Conservation (phyloP, 768 basidiomycete genomes). For the Hericium alpestre region DNA sequence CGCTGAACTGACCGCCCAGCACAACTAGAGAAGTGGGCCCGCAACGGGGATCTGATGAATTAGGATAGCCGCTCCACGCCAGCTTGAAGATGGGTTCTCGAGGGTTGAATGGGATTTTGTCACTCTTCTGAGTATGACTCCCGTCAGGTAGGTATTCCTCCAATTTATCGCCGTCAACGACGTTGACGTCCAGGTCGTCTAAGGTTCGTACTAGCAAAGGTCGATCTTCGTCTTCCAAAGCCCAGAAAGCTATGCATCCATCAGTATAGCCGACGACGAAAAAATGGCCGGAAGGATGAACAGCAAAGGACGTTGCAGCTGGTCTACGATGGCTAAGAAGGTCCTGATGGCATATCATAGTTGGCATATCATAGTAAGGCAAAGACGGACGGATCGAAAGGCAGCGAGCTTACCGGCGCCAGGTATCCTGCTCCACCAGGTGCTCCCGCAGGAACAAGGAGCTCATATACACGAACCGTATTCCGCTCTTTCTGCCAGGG, state of each 20-base stretch:
- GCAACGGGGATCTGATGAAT: constrained; percentile 51
- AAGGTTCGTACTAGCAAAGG: constrained; percentile 70
- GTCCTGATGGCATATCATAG: constrained; percentile 27
- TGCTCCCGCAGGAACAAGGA: constrained; percentile 67
- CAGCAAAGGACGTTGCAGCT: constrained; percentile 56
- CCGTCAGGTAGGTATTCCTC: constrained; percentile 26
- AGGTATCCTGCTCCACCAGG: constrained; percentile 65
- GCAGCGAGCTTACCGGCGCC: constrained; percentile 31
- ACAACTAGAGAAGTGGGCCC: constrained; percentile 67
- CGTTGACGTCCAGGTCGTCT: constrained; percentile 40
- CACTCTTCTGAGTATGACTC: constrained; percentile 14
- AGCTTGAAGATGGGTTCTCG: constrained; percentile 82
- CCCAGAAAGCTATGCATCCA: constrained; percentile 78
- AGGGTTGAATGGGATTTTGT: constrained; percentile 12
- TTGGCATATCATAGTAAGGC: not conserved
- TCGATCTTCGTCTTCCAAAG: constrained; percentile 63
- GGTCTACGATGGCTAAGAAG: constrained; percentile 63
- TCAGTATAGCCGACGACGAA: constrained; percentile 77
- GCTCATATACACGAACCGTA: constrained; percentile 53
- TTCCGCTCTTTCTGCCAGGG: constrained; percentile 35
- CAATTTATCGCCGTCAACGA: constrained; percentile 38
- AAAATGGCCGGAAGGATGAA: constrained; percentile 68
- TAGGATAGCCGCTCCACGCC: constrained; percentile 71
- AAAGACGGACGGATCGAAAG: not conserved
- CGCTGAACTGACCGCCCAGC: constrained; percentile 60